Conservation (phyloP, 1,139 yeast genomes). For the Blastobotrys raffinosifermentans region DNA sequence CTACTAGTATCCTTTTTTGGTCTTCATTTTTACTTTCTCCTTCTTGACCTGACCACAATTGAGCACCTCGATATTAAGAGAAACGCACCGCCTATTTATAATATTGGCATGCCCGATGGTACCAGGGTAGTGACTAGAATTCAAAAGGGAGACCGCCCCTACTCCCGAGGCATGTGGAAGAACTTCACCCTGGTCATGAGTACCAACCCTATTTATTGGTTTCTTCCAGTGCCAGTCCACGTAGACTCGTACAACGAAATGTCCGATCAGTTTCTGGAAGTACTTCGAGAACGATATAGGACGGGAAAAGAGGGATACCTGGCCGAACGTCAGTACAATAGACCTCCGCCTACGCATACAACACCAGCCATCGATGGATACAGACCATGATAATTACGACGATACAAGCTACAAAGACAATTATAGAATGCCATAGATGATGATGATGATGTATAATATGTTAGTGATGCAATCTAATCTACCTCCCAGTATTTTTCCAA, state of each 20-base stretch:
- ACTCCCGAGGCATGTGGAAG: slow-evolving; percentile 26
- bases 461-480: too few species aligned
- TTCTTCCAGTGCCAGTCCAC: slow-evolving; percentile 28
- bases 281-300: slow-evolving; percentile 20
- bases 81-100: slow-evolving; percentile 26
- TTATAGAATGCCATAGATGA: not conserved
- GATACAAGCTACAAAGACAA: too few species aligned
- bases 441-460: too few species aligned
- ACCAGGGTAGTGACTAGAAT: slow-evolving; percentile 25
- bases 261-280: slow-evolving; percentile 20
- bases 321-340: slow-evolving; percentile 6
- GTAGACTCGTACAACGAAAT: slow-evolving; percentile 14
- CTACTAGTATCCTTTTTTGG: slow-evolving; percentile 26
- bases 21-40: slow-evolving; percentile 28
- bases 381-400: too few species aligned
- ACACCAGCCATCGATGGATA: too few species aligned
- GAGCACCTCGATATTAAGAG: slow-evolving; percentile 29
- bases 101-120: slow-evolving; percentile 20
- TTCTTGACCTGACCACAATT: slow-evolving; percentile 31
- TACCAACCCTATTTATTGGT: slow-evolving; percentile 30
- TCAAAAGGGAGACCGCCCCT: slow-evolving; percentile 24
- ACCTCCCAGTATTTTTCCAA: slow-evolving; percentile 44
- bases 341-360: too few species aligned
- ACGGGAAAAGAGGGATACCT: slow-evolving; percentile 23
- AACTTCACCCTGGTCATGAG: slow-evolving; percentile 35